A percentile compares a stretch with the other conserved stretches of the same genome.
Evolutionary conservation across 1,139 yeast species (phyloP).

Genomic region (Suhomyces chickasaworum): DNA sequence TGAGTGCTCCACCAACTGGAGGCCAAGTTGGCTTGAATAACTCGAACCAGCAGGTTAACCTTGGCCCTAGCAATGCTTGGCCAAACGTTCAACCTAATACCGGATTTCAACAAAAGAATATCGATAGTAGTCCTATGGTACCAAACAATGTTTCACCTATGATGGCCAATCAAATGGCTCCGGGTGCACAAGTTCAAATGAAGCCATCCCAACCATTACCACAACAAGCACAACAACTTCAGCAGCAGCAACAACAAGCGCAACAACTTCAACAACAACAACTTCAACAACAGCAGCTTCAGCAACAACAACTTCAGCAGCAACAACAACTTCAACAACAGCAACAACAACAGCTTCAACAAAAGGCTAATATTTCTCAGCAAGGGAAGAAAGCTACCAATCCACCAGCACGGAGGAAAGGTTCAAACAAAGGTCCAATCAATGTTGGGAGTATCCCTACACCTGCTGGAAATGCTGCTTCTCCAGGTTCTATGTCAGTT

Average conservation of each 20-base stretch:
- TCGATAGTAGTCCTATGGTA: constrained; percentile 28
- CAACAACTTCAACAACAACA: constrained; percentile 12
- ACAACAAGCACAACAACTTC: not conserved
- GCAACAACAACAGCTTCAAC: constrained; percentile 12
- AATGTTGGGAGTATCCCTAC: constrained; percentile 31
- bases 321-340: constrained; percentile 9
- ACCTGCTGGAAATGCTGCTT: constrained; percentile 41
- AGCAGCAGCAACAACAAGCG: constrained; percentile 1
- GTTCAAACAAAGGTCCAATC: constrained; percentile 24
- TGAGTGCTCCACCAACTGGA: constrained; percentile 7
- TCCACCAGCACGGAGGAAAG: constrained; percentile 29
- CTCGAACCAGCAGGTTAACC: constrained; percentile 13
- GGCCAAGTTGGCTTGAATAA: constrained; percentile 12
- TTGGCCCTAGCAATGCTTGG: constrained; percentile 27
- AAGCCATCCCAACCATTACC: not conserved
- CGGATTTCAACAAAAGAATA: constrained; percentile 13
- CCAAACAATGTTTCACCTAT: constrained; percentile 28
- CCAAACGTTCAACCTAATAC: constrained; percentile 22
- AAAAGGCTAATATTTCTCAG: constrained; percentile 11
- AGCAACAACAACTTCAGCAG: constrained; percentile 6
- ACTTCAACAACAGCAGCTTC: constrained; percentile 14
- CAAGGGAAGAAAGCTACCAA: constrained; percentile 21
- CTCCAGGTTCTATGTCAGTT: constrained; percentile 45
- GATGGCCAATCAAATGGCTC: constrained; percentile 14
- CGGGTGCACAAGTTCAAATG: constrained; percentile 14